Evolutionary conservation across 2,329 filamentous ascomycete species (phyloP), one percentile per base, ranked within the genome.

Genomic region (Chrysoporthe austroafricana): DNA sequence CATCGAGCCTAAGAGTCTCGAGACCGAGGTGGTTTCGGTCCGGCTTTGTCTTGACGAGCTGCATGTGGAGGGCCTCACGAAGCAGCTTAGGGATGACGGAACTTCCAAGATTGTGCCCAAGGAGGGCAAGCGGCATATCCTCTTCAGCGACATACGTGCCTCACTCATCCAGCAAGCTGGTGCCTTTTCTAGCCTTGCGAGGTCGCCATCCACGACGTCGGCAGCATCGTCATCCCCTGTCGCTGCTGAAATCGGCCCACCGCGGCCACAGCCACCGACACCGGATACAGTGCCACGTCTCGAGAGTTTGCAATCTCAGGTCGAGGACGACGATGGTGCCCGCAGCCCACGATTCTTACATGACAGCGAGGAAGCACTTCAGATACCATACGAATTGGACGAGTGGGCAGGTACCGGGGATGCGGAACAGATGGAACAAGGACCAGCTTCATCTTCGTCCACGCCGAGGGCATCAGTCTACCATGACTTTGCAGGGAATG

Each of bases 141-240:
- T 83, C 18, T 79, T 92, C n/a, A 84, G 85, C 18, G 86, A 86
- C 62, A 85, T 93, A 43, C 85, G 86, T 32, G 90, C 88, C 16
- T 86, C 85, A 71, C 76, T 92, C 39, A 88, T 92, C 52, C 90
- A 89, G 3, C 89, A 92, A 72, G 86, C 88, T 21, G 88, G 87
- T 59, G 84, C 88, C 50, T 91, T 92, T 67, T 86, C 88, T 4
- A 83, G 83, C 11, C 77, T 90, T 50, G 84, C 85, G 13, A 83
- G 83, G 54, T 86, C 86, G 4, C 85, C 88, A 1, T 86, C 87
- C 1, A 79, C 87, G 71, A 84, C 84, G 6, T 88, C 90, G 2
- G 78, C 80, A 6, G 81, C 83, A 67, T 81, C 82, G 4, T 79
- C 79, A 61, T 87, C 86, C 7, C 76, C 83, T 6, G 75, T 78